Evolutionary conservation across 148 eudicot species (phyloP), one percentile per base, ranked within the genome.

Genomic region (Chenopodium album): DNA sequence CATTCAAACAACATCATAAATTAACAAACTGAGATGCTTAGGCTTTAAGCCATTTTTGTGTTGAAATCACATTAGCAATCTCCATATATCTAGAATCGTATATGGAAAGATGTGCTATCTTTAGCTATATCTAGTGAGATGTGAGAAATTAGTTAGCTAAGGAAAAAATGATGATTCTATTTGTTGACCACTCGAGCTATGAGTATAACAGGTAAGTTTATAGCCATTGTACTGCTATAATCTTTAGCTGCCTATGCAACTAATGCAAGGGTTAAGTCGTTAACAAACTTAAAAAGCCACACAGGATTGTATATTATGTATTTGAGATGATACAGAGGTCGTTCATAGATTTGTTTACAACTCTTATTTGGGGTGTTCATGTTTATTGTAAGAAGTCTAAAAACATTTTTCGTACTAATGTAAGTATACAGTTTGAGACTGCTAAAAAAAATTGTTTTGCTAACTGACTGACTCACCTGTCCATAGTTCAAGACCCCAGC

Each of bases 401-500:
- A 26, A 26, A 26, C 26, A 26, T 26, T 26, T 26, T 26, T 26
- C 26, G 26, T 26, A 26, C 26, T 26, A 22, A 56, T 41, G 44
- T 0, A 41, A 5, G 44, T 26, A 10, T 66, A 26, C 12, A 66
- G 29, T 26, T 26, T 66, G 12, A 66, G 70, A 0, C 13, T 56
- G 13, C 70, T 26, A 9, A n/a, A 31, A 1, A 29, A 29, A 0
- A 5, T 12, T 26, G 26, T 26, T 26, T 68, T 12, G 32, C 3
- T 16, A 9, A 41, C 3, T 0, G 26, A 71, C 65, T 0, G 23
- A 71, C 65, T 78, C 29, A 88, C 89, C 87, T 88, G 90, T 46
- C 87, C 90, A 83, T 88, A 86, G 59, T 88, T 88, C 52, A 88
- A 78, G 59, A 87, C 87, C 1, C 86, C 89, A 13, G 90, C 82